These are phyloP conservation scores for Henningerozyma blattae DNA, from an alignment of 805 yeast genomes.

Conservation along the genomic window DNA sequence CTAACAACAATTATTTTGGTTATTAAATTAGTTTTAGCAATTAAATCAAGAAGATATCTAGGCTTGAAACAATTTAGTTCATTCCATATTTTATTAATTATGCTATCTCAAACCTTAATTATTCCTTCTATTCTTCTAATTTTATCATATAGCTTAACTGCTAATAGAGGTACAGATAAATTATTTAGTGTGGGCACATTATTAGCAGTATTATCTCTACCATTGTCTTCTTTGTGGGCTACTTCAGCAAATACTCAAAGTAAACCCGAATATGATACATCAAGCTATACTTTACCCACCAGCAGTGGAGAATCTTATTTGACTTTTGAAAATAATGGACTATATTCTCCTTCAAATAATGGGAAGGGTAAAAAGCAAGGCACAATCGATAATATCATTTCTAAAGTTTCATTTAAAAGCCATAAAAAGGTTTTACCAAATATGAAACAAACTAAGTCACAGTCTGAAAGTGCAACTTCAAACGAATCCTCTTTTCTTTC, in stretches of 20 bases:
- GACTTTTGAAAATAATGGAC: constrained; percentile 1
- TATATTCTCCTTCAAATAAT: background rate
- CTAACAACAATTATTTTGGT: constrained; percentile 49
- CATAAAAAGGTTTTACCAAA: too few species aligned
- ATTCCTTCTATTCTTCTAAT: constrained; percentile 64
- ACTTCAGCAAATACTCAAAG: constrained; percentile 44
- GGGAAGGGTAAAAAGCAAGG: background rate
- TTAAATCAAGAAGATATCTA: constrained; percentile 56
- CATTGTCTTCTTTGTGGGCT: constrained; percentile 86
- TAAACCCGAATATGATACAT: constrained; percentile 27
- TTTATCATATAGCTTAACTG: constrained; percentile 33
- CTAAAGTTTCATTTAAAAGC: background rate
- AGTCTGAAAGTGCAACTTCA: background rate
- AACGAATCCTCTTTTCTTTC: background rate
- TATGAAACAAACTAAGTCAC: too few species aligned
- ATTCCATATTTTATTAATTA: constrained; percentile 67
- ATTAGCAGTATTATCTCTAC: constrained; percentile 60
- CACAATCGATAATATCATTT: background rate
- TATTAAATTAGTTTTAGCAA: constrained; percentile 55
- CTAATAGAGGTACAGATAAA: constrained; percentile 25
- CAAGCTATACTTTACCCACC: constrained; percentile 11
- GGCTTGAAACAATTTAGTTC: constrained; percentile 79
- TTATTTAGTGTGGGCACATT: constrained; percentile 44
- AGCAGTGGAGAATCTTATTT: constrained; percentile 8
- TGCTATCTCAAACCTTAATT: constrained; percentile 72